Evolutionary conservation across 805 yeast species (phyloP).

Genomic region (Yamadazyma sp.): DNA sequence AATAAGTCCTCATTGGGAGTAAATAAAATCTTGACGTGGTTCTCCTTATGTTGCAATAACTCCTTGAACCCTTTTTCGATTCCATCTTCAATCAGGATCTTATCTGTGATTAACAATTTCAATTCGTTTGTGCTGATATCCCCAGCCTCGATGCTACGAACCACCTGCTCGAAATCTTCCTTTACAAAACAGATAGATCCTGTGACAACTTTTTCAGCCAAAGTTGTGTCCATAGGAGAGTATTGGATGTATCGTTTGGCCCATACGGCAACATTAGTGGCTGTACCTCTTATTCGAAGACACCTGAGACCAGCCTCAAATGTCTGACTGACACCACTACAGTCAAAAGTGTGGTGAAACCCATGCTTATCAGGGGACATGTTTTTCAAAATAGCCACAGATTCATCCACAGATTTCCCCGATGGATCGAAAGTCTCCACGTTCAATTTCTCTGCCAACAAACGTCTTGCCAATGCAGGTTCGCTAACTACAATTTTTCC

Average conservation of each 20-base stretch:
- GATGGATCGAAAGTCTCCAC: conserved; percentile 53
- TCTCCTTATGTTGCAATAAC: conserved; percentile 51
- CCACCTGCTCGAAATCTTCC: conserved; percentile 57
- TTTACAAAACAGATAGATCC: conserved; percentile 65
- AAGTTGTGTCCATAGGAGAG: conserved; percentile 56
- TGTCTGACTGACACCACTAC: conserved; percentile 56
- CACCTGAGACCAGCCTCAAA: conserved; percentile 51
- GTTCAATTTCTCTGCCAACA: conserved; percentile 52
- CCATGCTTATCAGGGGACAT: conserved; percentile 45
- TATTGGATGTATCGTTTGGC: conserved; percentile 49
- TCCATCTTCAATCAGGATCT: conserved; percentile 48
- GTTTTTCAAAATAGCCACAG: conserved; percentile 36
- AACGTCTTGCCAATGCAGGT: conserved; percentile 56
- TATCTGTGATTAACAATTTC: conserved; percentile 53
- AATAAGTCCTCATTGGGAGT: conserved; percentile 32
- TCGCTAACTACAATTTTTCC: conserved; percentile 53
- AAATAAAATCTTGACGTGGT: conserved; percentile 54
- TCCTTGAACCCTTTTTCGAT: conserved; percentile 54
- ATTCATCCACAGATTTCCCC: conserved; percentile 32
- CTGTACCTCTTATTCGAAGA: conserved; percentile 52
- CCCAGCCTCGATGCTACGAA: conserved; percentile 49
- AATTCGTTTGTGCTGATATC: conserved; percentile 44
- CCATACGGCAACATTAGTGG: conserved; percentile 70
- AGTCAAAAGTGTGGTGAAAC: conserved; percentile 51
- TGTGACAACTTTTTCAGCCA: conserved; percentile 52